Evolutionary conservation across 208 protist species (phyloP), one percentile per base, ranked within the genome.

Genomic region (Leishmania turanica): DNA sequence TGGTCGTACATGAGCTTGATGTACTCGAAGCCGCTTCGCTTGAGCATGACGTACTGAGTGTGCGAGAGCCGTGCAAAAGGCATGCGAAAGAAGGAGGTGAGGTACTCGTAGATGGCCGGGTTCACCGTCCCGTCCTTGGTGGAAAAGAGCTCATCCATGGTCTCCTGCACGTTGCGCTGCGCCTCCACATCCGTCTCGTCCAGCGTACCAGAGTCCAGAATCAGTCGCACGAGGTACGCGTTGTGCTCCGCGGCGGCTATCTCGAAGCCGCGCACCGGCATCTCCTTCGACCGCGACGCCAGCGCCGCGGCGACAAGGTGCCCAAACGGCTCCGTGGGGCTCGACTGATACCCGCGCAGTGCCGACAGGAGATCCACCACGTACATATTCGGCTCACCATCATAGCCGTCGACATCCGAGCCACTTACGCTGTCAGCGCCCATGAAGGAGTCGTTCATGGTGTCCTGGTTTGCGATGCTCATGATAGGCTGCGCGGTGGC

Each of bases 11-110:
- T 81, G 42, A 97, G 81, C 73, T 85, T 85, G 42, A 96, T 85
- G 88, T 94, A 95, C 82, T 97, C 93, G 79, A 96, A 97, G 24
- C 93, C 93, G 84, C 90, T 92, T 51, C 79, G 79, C 84, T 94
- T 92, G 70, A 97, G 77, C 37, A 93, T 79, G 53, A 65, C 70
- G 78, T 94, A 91, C 77, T 93, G 90, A 21, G 73, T 80, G 47
- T 87, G 78, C 53, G 84, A 88, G 24, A 97, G 85, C 3, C 89
- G 89, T 40, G 94, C 79, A 85, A 93, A 96, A 17, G 83, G 85
- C 60, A 93, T 76, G 53, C 80, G 80, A 73, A 97, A 90, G 34
- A 97, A 89, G 53, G 88, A 85, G 19, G 69, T 80, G 53, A 97
- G 88, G 78, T 95, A 93, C 58, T 95, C 93, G 87, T 92, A 93